Evolutionary conservation across 1,284 basidiomycete genomes (phyloP).

Genomic region (Leccinum glutinopallens): DNA sequence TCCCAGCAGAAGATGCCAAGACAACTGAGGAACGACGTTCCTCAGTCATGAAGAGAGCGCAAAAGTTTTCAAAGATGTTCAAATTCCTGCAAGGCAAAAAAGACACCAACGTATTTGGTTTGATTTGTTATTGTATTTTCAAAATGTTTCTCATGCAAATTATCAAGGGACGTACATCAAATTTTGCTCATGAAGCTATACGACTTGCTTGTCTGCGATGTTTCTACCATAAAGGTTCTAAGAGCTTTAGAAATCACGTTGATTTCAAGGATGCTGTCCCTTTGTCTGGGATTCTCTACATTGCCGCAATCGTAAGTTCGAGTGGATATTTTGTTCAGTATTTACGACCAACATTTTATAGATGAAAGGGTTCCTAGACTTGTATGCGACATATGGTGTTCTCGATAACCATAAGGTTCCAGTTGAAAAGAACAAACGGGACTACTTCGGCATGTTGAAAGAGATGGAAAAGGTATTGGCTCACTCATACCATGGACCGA

Average conservation of each 20-base stretch:
- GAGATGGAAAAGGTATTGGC: background rate
- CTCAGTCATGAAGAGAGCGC: background rate
- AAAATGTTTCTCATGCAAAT: background rate
- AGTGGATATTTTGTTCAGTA: background rate
- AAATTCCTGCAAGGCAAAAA: constrained; percentile 1
- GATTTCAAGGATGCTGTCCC: background rate
- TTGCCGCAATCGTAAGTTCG: too few species aligned
- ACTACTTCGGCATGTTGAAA: background rate
- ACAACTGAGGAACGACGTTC: background rate
- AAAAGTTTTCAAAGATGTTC: background rate
- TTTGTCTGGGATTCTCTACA: background rate
- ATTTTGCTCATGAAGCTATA: background rate
- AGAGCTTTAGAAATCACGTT: background rate
- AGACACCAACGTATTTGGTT: background rate
- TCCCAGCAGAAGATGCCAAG: background rate
- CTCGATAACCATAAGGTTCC: background rate
- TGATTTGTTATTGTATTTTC: background rate
- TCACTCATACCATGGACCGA: background rate
- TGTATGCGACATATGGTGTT: background rate
- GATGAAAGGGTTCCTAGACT: background rate
- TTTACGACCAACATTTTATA: background rate
- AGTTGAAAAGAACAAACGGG: background rate
- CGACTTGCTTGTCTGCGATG: background rate
- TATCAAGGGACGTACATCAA: background rate
- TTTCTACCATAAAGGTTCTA: constrained; percentile 1